Conservation (phyloP, 495 filamentous ascomycete species). For the Aspergillus wentii region DNA sequence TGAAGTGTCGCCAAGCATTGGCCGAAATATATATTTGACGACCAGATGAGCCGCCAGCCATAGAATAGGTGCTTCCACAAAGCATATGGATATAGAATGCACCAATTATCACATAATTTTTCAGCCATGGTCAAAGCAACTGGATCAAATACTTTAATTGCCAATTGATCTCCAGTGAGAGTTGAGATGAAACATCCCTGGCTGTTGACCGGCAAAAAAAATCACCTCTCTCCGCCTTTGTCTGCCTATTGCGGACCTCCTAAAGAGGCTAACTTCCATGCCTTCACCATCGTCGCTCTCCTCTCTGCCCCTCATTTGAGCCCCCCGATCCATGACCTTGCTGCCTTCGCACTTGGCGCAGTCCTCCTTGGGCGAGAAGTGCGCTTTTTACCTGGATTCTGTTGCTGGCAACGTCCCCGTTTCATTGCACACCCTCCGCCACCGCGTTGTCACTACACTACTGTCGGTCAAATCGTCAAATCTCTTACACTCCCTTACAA, state of each 20-base stretch:
- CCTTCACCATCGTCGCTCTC: conserved; percentile 3
- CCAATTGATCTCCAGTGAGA: too few species aligned
- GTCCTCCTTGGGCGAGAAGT: conserved; percentile 45
- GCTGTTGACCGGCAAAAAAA: too few species aligned
- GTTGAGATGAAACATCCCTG: too few species aligned
- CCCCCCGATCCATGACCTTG: conserved; percentile 29
- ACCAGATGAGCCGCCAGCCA: too few species aligned
- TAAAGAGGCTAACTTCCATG: conserved; percentile 5
- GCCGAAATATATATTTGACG: too few species aligned
- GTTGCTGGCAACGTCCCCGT: conserved; percentile 51
- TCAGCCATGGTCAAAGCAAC: too few species aligned
- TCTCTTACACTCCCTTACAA: conserved; percentile 26
- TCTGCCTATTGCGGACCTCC: conserved; percentile 1
- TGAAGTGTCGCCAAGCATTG: too few species aligned
- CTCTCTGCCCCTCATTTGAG: conserved; percentile 1
- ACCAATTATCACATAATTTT: too few species aligned
- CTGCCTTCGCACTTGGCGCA: conserved; percentile 41
- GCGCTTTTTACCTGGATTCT: conserved; percentile 45
- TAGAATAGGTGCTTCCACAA: too few species aligned
- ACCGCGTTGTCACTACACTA: conserved; percentile 29
- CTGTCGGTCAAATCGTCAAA: conserved; percentile 37
- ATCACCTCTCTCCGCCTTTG: conserved; percentile 10
- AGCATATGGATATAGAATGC: too few species aligned
- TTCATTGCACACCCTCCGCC: conserved; percentile 36
- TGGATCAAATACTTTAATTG: too few species aligned